Percentiles rank a stretch among this genome's conserved stretches.
phyloP scores from a whole-genome alignment of 2,329 filamentous ascomycete genomes.

The Alternaria tenuissima region DNA sequence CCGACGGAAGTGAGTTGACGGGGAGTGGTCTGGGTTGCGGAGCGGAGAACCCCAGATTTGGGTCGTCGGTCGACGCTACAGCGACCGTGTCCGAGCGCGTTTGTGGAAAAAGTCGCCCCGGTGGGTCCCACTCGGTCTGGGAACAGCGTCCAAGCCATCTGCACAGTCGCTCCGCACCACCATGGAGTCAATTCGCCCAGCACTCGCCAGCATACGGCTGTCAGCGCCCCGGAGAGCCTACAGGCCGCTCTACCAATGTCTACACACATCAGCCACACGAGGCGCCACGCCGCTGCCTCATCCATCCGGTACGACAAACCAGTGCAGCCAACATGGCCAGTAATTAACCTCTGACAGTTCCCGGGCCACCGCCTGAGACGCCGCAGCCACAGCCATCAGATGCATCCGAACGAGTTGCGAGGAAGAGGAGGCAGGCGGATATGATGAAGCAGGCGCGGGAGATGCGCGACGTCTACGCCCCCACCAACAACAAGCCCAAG shows the following conservation, averaged over 20 bases:
- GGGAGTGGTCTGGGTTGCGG: slow-evolving; percentile 9
- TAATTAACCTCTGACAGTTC: slow-evolving; percentile 44
- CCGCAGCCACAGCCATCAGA: slow-evolving; percentile 60
- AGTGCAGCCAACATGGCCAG: background rate
- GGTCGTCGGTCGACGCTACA: background rate
- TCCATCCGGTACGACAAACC: slow-evolving; percentile 51
- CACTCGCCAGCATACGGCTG: slow-evolving; percentile 30
- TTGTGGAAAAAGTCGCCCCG: slow-evolving; percentile 11
- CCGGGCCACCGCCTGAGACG: slow-evolving; percentile 67
- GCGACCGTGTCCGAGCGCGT: slow-evolving; percentile 4
- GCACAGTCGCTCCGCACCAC: slow-evolving; percentile 8
- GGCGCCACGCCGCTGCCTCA: slow-evolving; percentile 64
- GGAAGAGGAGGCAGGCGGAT: slow-evolving; percentile 61
- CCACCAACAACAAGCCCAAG: slow-evolving; percentile 56
- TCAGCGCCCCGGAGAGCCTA: slow-evolving; percentile 25
- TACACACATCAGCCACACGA: slow-evolving; percentile 54
- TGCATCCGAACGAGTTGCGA: slow-evolving; percentile 57
- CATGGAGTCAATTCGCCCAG: slow-evolving; percentile 45
- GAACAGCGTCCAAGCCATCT: background rate
- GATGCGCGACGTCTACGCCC: slow-evolving; percentile 46
- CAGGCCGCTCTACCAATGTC: slow-evolving; percentile 44
- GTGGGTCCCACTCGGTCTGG: slow-evolving; percentile 1
- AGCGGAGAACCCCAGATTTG: slow-evolving; percentile 23
- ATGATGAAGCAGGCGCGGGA: slow-evolving; percentile 57
- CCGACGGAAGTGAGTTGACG: slow-evolving; percentile 11